Base-by-base conservation (phyloP, 495 filamentous ascomycete species). In the Xylaria venustula region DNA sequence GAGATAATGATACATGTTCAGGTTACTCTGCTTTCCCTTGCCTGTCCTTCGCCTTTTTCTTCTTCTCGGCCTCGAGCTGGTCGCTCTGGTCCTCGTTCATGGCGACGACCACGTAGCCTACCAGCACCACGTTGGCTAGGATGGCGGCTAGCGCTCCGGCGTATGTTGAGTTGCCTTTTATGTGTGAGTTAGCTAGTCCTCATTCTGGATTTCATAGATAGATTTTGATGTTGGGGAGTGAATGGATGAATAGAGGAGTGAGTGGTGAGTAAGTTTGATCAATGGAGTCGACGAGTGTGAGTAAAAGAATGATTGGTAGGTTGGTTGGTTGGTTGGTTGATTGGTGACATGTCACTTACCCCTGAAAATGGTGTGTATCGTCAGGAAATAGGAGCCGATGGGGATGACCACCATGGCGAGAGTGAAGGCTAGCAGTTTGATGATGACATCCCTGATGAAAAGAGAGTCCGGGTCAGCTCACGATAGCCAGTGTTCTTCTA, bases 101-200 rank as follows among this genome's bases (percentile, higher is more conserved):
- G 28, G 95, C 94, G 1, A 96, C 92, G 60, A 93, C 80, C 51
- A 98, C 85, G 75, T 98, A 99, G 15, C 85, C 88, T 60, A 99
- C 85, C 58, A 99, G 78, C 7, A 99, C 90, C 17, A 91, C 83
- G 71, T 99, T 99, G 28, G 94, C 94, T 62, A 90, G 87, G 40
- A 98, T 75, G 22, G 95, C 95, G 8, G 94, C 94, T 22, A 86
- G 75, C 9, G 85, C 92, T 6, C 92, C 94, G 4, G 92, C 91
- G 61, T 84, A 92, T 15, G 93, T 96, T 14, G 91, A 80, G 70
- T 93, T 96, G 54, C 92, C 93, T 61, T 48, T 15, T 34, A n/a
- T 17, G 25, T 17, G 41, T 61, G 17, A 64, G 67, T 41, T 32
- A 32, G 40, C 12, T 50, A 34, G 36, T 5, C 2, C 25, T n/a